Evolutionary conservation across 345 rosid genomes (phyloP), one percentile per base, ranked within the genome.

Genomic region (Carallia pectinifolia): DNA sequence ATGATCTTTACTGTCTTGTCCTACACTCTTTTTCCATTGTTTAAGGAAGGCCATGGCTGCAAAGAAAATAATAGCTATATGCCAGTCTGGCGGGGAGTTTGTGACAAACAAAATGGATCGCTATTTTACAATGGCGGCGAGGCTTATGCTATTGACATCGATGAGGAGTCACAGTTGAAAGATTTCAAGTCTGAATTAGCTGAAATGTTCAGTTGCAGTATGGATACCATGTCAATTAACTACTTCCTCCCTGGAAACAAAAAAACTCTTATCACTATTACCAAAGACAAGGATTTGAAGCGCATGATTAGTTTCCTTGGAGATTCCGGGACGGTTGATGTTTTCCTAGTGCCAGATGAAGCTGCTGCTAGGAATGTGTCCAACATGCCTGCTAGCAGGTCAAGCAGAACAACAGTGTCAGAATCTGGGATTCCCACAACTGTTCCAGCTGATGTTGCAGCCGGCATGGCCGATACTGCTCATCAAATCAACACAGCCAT

Each of bases 81-180:
- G 97, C 77, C 97, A 91, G 69, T 89, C 98, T 0, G 96, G 97
- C 39, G 98, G 97, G 19, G 92, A 88, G 73, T 93, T 93, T 79
- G 84, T 88, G 58, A 70, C 87, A 2, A 69, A 78, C 34, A 77
- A 78, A 79, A 91, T 40, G 97, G 97, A n/a, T 76, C 89, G 0
- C 76, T 93, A 71, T 80, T 90, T 0, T 91, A 88, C 66, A 79
- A 65, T 40, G 97, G 97, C 7, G 98, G 97, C 6, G 96, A 89
- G 33, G 98, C 97, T 6, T 87, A 88, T 64, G 98, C 97, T 0
- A 74, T 91, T 19, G 94, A 89, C 79, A 81, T 93, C 31, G 89
- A 87, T 74, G 76, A 87, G 58, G 71, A 82, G 37, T 89, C 91
- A 2, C 78, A 80, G 72, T 72, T 91, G 79, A 79, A 13, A 37